Percentiles rank a stretch among this genome's conserved stretches.
Evolutionary conservation across 257 asterid genomes (phyloP).

Genomic region (Solanum pimpinellifolium): DNA sequence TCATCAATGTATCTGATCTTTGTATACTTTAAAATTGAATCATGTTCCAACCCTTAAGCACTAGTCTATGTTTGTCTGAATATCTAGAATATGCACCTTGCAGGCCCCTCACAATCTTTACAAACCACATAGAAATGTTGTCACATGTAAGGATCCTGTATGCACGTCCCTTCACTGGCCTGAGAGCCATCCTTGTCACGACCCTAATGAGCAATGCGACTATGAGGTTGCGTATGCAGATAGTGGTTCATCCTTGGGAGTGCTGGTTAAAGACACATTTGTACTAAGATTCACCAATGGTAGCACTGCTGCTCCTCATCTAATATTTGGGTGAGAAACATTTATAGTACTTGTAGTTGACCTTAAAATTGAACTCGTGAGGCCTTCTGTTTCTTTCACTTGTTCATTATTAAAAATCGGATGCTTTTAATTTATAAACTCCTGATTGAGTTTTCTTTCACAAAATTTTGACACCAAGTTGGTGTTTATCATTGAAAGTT

Average conservation of each 20-base stretch:
- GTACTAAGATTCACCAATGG: slow-evolving; percentile 58
- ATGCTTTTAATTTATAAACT: background rate
- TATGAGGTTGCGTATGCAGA: slow-evolving; percentile 81
- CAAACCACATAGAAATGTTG: slow-evolving; percentile 45
- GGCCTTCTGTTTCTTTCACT: background rate
- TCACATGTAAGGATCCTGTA: slow-evolving; percentile 58
- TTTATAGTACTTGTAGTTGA: background rate
- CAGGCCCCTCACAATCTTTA: slow-evolving; percentile 89
- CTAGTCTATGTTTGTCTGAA: background rate
- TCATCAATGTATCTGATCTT: background rate
- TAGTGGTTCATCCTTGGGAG: slow-evolving; percentile 70
- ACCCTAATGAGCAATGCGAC: slow-evolving; percentile 71
- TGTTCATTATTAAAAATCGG: background rate
- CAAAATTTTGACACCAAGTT: background rate
- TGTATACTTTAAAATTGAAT: background rate
- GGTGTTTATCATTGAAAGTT: background rate
- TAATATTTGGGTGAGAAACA: slow-evolving; percentile 59
- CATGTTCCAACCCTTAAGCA: background rate
- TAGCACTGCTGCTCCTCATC: slow-evolving; percentile 36
- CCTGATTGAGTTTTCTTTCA: background rate
- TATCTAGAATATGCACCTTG: background rate
- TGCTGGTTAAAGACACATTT: slow-evolving; percentile 58
- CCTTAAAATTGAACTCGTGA: background rate
- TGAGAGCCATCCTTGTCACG: slow-evolving; percentile 18
- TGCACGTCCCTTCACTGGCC: slow-evolving; percentile 51